A percentile compares a stretch with the other conserved stretches of the same genome.
Conservation (phyloP, 2,329 filamentous ascomycete species). For the Diaporthe sp. region DNA sequence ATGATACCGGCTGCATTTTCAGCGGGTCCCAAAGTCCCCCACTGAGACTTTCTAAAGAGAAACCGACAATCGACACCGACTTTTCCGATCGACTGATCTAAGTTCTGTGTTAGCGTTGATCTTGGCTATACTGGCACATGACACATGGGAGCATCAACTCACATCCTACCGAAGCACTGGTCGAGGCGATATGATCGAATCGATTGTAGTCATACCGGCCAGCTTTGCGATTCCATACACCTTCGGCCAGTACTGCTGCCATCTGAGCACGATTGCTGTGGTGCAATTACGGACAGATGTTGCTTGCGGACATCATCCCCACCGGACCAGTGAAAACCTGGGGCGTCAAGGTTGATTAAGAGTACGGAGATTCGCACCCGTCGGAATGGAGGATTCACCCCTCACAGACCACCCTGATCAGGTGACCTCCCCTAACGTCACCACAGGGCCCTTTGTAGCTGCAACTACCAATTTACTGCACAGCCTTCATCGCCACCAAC, state of each 20-base stretch:
- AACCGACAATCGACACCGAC: slow-evolving; percentile 12
- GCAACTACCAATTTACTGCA: no score
- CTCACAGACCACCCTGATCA: no score
- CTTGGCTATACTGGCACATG: no score
- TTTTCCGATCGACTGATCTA: slow-evolving; percentile 15
- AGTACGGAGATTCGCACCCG: no score
- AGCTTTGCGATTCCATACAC: slow-evolving; percentile 14
- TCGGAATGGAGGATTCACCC: no score
- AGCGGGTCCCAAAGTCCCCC: slow-evolving; percentile 44
- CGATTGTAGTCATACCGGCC: slow-evolving; percentile 12
- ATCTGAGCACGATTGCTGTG: not conserved
- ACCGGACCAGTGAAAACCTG: not conserved
- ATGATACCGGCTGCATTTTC: slow-evolving; percentile 46
- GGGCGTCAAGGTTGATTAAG: not conserved
- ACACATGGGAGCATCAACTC: not conserved
- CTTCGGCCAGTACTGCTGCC: slow-evolving; percentile 6
- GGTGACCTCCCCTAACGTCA: no score
- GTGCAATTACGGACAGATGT: not conserved
- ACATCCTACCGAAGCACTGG: slow-evolving; percentile 14
- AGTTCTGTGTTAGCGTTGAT: not conserved
- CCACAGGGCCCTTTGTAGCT: no score
- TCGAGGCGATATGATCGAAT: not conserved
- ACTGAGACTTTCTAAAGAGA: slow-evolving; percentile 44
- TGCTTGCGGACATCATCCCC: not conserved
- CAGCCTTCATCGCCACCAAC: no score